Evolutionary conservation across 108 stramenopile species (phyloP).

Genomic region (Chaetoceros tenuissimus): DNA sequence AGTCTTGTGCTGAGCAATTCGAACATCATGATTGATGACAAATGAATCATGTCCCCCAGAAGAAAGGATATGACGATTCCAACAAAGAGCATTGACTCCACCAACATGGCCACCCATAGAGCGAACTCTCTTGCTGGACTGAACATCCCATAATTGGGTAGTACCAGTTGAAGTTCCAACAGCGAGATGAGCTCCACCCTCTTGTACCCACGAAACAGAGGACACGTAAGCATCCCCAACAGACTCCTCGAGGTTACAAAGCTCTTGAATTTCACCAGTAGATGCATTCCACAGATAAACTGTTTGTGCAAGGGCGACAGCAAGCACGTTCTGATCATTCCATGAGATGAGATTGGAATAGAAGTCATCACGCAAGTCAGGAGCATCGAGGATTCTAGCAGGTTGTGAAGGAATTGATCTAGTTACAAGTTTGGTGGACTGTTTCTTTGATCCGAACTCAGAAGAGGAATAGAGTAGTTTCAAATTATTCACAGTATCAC

Average conservation of each 20-base stretch:
- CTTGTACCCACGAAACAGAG: conserved; percentile 91
- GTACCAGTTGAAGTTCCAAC: conserved; percentile 82
- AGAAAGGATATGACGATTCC: conserved; percentile 93
- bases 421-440: conserved; percentile 55
- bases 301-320: conserved; percentile 94
- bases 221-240: conserved; percentile 85
- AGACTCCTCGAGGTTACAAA: conserved; percentile 63
- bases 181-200: conserved; percentile 80
- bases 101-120: conserved; percentile 94
- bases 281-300: conserved; percentile 98
- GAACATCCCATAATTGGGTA: conserved; percentile 88
- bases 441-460: conserved; percentile 49
- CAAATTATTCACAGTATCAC: conserved; percentile 93
- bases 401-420: conserved; percentile 94
- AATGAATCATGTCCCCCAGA: conserved; percentile 86
- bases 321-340: conserved; percentile 88
- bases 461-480: conserved; percentile 91
- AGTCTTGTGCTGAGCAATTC: conserved; percentile 82
- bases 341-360: conserved; percentile 97
- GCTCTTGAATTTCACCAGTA: conserved; percentile 90
- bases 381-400: conserved; percentile 94
- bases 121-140: conserved; percentile 81
- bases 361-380: conserved; percentile 97
- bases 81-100: conserved; percentile 90
- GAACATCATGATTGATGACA: conserved; percentile 96